Percentiles rank a stretch among this genome's conserved stretches.
Conservation (phyloP, 805 yeast species). For the Yarrowia hollandica region DNA sequence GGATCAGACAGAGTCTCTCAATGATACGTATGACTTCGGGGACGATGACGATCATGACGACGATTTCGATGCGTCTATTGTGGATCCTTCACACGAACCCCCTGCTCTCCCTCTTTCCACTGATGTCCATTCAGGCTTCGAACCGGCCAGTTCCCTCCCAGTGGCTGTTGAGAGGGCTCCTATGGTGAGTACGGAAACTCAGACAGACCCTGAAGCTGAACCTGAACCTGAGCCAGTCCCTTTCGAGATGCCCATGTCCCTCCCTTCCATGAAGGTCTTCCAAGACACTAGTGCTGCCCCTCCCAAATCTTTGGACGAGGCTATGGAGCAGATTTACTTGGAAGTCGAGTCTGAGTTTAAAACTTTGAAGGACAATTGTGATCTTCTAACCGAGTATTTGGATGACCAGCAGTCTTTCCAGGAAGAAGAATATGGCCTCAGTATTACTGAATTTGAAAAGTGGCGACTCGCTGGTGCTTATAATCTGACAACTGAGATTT, state of each 20-base stretch:
- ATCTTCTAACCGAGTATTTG: neutral
- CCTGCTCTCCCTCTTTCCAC: neutral
- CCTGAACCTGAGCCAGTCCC: slow-evolving; percentile 15
- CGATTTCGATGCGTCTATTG: slow-evolving; percentile 6
- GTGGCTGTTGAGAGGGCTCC: neutral
- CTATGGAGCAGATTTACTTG: slow-evolving; percentile 24
- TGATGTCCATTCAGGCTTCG: neutral
- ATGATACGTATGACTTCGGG: neutral
- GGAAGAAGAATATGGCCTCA: neutral
- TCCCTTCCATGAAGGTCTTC: neutral
- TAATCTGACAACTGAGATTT: neutral
- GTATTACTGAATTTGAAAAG: neutral
- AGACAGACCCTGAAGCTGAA: neutral
- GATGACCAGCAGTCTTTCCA: slow-evolving; percentile 5
- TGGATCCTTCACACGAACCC: neutral
- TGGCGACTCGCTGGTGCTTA: slow-evolving; percentile 12
- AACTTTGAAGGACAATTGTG: neutral
- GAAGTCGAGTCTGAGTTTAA: slow-evolving; percentile 3
- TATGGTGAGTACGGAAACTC: slow-evolving; percentile 17
- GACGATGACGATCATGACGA: slow-evolving; percentile 1
- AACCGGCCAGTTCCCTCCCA: slow-evolving; percentile 14
- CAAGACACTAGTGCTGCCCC: neutral
- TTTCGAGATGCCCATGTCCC: slow-evolving; percentile 2
- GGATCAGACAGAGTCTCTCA: neutral
- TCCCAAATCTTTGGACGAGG: neutral